Conservation (phyloP, 176 grass and related monocot species). For the Oryza nivara region DNA sequence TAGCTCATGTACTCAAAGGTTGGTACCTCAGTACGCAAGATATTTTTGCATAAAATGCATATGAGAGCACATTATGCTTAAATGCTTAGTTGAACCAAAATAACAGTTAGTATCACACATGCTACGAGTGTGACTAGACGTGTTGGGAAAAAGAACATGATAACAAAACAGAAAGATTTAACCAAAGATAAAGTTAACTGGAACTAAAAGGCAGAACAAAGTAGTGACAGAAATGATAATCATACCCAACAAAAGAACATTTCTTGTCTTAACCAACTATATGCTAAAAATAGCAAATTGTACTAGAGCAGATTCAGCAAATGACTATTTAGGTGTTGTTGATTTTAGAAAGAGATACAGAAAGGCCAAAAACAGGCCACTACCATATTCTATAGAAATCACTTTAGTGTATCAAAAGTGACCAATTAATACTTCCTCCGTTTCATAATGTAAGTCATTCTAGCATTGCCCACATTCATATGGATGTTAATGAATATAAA, state of each 20-base stretch:
- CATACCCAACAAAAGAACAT: background rate
- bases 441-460: too few relatives aligned
- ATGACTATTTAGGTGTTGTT: background rate
- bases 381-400: background rate
- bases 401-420: constrained; percentile 9
- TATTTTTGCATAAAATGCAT: background rate
- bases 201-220: background rate
- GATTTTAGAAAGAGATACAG: background rate
- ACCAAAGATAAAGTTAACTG: background rate
- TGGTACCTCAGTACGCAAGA: background rate
- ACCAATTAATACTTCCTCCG: background rate
- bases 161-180: background rate
- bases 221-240: background rate
- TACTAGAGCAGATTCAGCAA: background rate
- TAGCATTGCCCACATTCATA: too few relatives aligned
- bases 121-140: background rate
- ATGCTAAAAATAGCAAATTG: background rate
- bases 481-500: too few relatives aligned
- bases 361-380: background rate
- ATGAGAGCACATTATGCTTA: too few relatives aligned
- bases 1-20: background rate
- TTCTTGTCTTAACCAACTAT: background rate
- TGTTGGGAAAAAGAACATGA: background rate
- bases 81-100: background rate
- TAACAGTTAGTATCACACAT: background rate